Percentiles rank a stretch among this genome's conserved stretches.
phyloP scores from a whole-genome alignment of 345 rosid species.

The Cardamine chenopodiifolia region DNA sequence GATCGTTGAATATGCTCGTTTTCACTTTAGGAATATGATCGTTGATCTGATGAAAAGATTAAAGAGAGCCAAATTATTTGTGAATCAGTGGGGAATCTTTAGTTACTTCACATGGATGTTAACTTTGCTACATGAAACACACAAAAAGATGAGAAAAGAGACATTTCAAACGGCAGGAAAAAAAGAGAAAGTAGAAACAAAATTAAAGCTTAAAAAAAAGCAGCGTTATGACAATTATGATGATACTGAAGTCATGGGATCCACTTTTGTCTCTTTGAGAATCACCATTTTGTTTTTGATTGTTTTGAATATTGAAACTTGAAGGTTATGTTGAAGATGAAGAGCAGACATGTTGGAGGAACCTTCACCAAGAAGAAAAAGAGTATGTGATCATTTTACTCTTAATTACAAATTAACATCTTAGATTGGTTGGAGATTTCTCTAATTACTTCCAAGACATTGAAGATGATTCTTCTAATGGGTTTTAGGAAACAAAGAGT shows the following conservation, averaged over 20 bases:
- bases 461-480: slow-evolving; percentile 28
- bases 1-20: slow-evolving; percentile 32
- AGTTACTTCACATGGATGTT: slow-evolving; percentile 38
- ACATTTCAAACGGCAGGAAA: slow-evolving; percentile 35
- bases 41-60: slow-evolving; percentile 43
- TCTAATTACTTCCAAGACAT: no score
- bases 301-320: slow-evolving; percentile 35
- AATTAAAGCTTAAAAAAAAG: slow-evolving; percentile 29
- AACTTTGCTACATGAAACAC: slow-evolving; percentile 40
- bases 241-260: slow-evolving; percentile 37
- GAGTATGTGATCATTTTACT: slow-evolving; percentile 58
- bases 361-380: slow-evolving; percentile 99
- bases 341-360: slow-evolving; percentile 96
- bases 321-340: slow-evolving; percentile 98
- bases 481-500: slow-evolving; percentile 18
- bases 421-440: neutral
- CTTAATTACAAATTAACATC: slow-evolving; percentile 16
- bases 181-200: slow-evolving; percentile 45
- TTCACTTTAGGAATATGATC: slow-evolving; percentile 35
- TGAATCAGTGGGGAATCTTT: slow-evolving; percentile 45
- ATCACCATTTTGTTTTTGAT: slow-evolving; percentile 2
- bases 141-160: slow-evolving; percentile 23
- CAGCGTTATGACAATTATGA: slow-evolving; percentile 31
- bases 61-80: slow-evolving; percentile 43
- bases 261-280: slow-evolving; percentile 35